phyloP scores from a whole-genome alignment of 495 filamentous ascomycete species.

The Talaromyces ruber region DNA sequence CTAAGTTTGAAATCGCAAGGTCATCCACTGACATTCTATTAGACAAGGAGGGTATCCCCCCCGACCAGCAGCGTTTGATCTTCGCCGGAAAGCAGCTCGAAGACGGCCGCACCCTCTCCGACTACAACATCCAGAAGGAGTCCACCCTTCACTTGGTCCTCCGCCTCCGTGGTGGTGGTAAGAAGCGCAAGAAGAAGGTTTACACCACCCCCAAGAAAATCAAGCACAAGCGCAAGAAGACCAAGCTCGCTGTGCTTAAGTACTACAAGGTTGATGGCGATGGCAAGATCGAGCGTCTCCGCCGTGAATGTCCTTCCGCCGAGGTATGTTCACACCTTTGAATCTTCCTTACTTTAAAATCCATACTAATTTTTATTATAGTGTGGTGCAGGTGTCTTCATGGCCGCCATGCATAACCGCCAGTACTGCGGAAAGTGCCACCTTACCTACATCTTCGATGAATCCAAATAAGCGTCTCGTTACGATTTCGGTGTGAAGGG shows the following conservation, averaged over 20 bases:
- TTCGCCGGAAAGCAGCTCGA: slow-evolving; percentile 99
- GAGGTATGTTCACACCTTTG: slow-evolving; percentile 52
- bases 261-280: slow-evolving; percentile 99
- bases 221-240: slow-evolving; percentile 99
- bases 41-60: slow-evolving; percentile 99
- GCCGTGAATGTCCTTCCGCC: slow-evolving; percentile 89
- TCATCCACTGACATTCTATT: slow-evolving; percentile 17
- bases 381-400: slow-evolving; percentile 99
- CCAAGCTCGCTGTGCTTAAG: slow-evolving; percentile 98
- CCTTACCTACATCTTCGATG: slow-evolving; percentile 99
- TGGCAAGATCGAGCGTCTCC: slow-evolving; percentile 99
- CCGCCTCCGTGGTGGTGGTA: slow-evolving; percentile 89
- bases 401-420: slow-evolving; percentile 99
- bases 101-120: slow-evolving; percentile 96
- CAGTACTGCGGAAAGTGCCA: slow-evolving; percentile 99
- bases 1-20: not conserved
- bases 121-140: slow-evolving; percentile 99
- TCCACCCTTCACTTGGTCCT: slow-evolving; percentile 97
- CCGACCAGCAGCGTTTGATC: slow-evolving; percentile 99
- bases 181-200: slow-evolving; percentile 99
- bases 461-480: slow-evolving; percentile 47
- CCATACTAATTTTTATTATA: slow-evolving; percentile 29
- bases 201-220: slow-evolving; percentile 99
- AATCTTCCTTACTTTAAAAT: not conserved
- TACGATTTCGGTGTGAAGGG: slow-evolving; percentile 14